These are phyloP conservation scores for Zelonia costaricensis DNA, from an alignment of 208 protist genomes.

Conservation along the genomic window DNA sequence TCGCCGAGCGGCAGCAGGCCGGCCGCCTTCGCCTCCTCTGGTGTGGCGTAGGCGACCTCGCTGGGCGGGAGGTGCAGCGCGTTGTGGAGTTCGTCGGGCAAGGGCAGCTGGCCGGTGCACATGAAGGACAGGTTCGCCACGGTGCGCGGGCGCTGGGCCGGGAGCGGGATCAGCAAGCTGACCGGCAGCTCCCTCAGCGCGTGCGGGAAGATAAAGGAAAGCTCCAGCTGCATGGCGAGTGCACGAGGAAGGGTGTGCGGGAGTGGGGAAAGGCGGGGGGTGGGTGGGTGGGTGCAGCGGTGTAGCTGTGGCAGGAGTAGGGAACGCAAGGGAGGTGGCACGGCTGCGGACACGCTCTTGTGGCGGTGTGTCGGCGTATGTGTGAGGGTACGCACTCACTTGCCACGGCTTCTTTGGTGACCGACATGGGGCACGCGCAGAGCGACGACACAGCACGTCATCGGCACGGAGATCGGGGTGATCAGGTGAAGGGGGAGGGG, in stretches of 20 bases:
- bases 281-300: neutral
- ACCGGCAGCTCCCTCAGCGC: constrained; percentile 37
- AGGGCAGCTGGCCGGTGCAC: constrained; percentile 60
- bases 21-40: constrained; percentile 25
- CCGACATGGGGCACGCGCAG: no score
- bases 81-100: constrained; percentile 28
- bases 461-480: no score
- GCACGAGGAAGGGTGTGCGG: neutral
- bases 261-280: neutral
- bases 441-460: no score
- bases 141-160: constrained; percentile 52
- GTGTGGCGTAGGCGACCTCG: constrained; percentile 21
- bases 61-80: constrained; percentile 19
- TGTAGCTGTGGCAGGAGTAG: no score
- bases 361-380: no score
- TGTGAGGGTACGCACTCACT: no score
- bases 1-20: constrained; percentile 59
- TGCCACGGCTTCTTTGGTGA: no score
- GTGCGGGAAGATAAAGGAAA: constrained; percentile 72
- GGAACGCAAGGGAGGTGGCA: no score
- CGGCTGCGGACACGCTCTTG: no score
- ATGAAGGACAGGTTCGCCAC: constrained; percentile 73
- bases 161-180: constrained; percentile 42
- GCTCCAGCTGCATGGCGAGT: constrained; percentile 47
- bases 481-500: no score